Conservation (phyloP, 2,329 filamentous ascomycete genomes). For the Alternaria dauci region DNA sequence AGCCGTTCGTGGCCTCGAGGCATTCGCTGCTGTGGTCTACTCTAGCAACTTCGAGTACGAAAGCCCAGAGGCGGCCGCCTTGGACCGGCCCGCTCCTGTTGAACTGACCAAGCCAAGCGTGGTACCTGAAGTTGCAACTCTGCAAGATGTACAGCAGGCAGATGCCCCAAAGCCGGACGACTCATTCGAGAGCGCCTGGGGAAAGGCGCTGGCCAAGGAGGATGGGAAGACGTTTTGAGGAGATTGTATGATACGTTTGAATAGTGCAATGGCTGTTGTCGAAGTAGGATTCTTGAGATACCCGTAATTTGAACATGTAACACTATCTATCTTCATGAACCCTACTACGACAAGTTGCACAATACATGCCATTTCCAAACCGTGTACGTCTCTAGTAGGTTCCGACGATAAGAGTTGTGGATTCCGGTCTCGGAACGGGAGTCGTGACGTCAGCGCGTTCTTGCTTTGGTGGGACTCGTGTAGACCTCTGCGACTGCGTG, state of each 20-base stretch:
- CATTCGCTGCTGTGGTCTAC: constrained; percentile 87
- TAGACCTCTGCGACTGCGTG: background rate
- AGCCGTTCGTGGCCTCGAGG: constrained; percentile 76
- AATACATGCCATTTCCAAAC: background rate
- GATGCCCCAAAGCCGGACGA: constrained; percentile 52
- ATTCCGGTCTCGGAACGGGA: constrained; percentile 20
- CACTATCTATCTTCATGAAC: background rate
- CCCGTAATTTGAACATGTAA: constrained; percentile 27
- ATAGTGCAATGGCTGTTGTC: background rate
- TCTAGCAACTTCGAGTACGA: constrained; percentile 77
- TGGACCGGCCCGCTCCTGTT: constrained; percentile 49
- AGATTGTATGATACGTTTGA: constrained; percentile 9
- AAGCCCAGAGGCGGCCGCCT: constrained; percentile 45
- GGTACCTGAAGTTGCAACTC: constrained; percentile 63
- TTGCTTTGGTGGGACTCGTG: constrained; percentile 6
- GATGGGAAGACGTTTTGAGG: constrained; percentile 40
- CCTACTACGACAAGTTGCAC: background rate
- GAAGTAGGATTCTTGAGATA: constrained; percentile 23
- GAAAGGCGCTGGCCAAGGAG: constrained; percentile 64
- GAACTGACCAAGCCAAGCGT: constrained; percentile 52
- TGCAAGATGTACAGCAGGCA: constrained; percentile 56
- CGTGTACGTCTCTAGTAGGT: background rate
- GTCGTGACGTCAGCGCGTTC: constrained; percentile 34
- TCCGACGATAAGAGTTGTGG: constrained; percentile 1
- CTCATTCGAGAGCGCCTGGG: constrained; percentile 75